Conservation (phyloP, 2,329 filamentous ascomycete species). For the Hypoxylon sp. region DNA sequence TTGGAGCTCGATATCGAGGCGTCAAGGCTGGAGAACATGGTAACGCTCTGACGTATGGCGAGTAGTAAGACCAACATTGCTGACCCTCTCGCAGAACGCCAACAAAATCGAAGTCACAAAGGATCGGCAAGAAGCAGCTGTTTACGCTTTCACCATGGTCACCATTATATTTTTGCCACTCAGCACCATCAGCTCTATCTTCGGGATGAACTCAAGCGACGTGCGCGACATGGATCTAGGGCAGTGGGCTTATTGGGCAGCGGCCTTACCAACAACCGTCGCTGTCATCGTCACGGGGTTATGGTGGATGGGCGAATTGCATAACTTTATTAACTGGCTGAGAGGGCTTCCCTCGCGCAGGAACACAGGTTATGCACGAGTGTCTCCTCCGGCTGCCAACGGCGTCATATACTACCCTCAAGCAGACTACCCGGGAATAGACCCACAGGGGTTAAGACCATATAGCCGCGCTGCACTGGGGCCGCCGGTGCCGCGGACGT, state of each 20-base stretch:
- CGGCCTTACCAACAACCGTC: conserved; percentile 63
- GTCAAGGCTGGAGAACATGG: conserved; percentile 50
- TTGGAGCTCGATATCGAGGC: conserved; percentile 49
- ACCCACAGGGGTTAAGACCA: conserved; percentile 30
- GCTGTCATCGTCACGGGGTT: conserved; percentile 50
- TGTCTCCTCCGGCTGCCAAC: conserved; percentile 37
- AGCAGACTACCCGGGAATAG: conserved; percentile 34
- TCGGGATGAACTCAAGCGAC: conserved; percentile 69
- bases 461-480: conserved; percentile 39
- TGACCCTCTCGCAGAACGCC: conserved; percentile 38
- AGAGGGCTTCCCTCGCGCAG: conserved; percentile 28
- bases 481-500: conserved; percentile 39
- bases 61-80: conserved; percentile 22
- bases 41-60: conserved; percentile 35
- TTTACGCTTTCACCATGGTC: conserved; percentile 59
- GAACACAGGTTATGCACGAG: conserved; percentile 36
- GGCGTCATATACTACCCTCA: conserved; percentile 43
- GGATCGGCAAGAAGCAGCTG: conserved; percentile 48
- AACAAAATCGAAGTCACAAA: conserved; percentile 46
- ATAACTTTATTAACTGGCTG: conserved; percentile 43
- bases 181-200: conserved; percentile 56
- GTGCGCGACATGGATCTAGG: conserved; percentile 64
- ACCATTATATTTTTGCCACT: conserved; percentile 60
- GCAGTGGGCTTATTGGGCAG: conserved; percentile 67
- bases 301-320: conserved; percentile 49